Evolutionary conservation across 2,329 filamentous ascomycete genomes (phyloP).

Genomic region (Sporothrix pseudoabietina): DNA sequence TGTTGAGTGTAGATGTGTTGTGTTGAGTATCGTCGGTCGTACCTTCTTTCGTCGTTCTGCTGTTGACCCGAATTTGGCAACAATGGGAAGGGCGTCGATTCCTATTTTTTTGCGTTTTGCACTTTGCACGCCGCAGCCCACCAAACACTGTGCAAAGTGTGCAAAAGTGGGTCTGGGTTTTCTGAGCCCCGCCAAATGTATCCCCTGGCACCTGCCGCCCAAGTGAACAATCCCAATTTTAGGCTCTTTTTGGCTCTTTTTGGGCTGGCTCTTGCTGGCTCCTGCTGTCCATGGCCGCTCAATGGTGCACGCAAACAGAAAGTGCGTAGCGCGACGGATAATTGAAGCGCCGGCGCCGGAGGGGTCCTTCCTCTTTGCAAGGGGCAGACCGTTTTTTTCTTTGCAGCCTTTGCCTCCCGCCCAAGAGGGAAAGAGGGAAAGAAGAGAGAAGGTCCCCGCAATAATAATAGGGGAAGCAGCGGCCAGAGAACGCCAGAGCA

Average conservation of each 20-base stretch:
- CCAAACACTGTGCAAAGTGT: slow-evolving; percentile 24
- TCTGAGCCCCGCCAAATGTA: slow-evolving; percentile 23
- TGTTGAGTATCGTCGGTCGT: background rate
- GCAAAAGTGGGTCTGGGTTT: slow-evolving; percentile 32
- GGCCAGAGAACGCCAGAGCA: slow-evolving; percentile 15
- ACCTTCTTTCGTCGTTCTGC: background rate
- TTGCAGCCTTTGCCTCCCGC: background rate
- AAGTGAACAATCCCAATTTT: slow-evolving; percentile 12
- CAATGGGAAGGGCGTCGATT: slow-evolving; percentile 20
- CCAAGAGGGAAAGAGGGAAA: slow-evolving; percentile 3
- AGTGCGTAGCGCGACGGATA: slow-evolving; percentile 24
- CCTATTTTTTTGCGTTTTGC: slow-evolving; percentile 29
- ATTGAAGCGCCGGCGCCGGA: slow-evolving; percentile 19
- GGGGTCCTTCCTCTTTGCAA: background rate
- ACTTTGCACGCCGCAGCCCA: slow-evolving; percentile 12
- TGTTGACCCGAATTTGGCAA: slow-evolving; percentile 22
- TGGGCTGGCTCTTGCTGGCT: background rate
- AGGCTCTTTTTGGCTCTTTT: background rate
- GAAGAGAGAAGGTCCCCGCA: background rate
- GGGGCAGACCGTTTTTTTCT: no score
- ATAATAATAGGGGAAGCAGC: slow-evolving; percentile 15
- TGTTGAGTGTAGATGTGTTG: background rate
- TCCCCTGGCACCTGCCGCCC: slow-evolving; percentile 5
- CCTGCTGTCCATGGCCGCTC: background rate
- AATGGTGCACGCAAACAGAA: slow-evolving; percentile 3